Evolutionary conservation across 495 filamentous ascomycete genomes (phyloP).

Genomic region (Hyaloscypha hepaticicola): DNA sequence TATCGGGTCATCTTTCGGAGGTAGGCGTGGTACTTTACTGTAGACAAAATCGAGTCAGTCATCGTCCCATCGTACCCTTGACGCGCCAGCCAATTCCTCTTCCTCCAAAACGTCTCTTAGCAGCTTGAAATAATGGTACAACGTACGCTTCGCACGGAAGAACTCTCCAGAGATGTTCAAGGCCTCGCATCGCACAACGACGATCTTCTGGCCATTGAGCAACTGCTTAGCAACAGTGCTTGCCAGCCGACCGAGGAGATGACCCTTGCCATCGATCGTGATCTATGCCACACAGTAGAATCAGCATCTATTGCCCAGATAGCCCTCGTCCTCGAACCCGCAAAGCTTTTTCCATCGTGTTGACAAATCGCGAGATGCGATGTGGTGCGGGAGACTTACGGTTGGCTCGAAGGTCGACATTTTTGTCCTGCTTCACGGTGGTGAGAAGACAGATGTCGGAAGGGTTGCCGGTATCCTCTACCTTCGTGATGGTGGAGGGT

Average conservation of each 20-base stretch:
- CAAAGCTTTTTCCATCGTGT: slow-evolving; percentile 9
- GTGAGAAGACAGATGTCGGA: slow-evolving; percentile 39
- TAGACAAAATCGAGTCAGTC: slow-evolving; percentile 40
- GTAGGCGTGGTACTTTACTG: slow-evolving; percentile 99
- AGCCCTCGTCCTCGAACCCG: neutral
- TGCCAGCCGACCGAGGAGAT: slow-evolving; percentile 98
- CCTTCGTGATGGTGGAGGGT: slow-evolving; percentile 32
- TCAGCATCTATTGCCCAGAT: slow-evolving; percentile 21
- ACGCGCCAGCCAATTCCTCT: slow-evolving; percentile 19
- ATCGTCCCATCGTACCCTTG: neutral
- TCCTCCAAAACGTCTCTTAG: slow-evolving; percentile 13
- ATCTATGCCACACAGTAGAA: slow-evolving; percentile 53
- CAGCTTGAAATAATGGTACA: slow-evolving; percentile 19
- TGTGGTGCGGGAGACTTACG: slow-evolving; percentile 61
- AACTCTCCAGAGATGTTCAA: slow-evolving; percentile 99
- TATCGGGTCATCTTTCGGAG: slow-evolving; percentile 99
- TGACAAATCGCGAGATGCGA: neutral
- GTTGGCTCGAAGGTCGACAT: slow-evolving; percentile 98
- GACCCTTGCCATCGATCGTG: slow-evolving; percentile 99
- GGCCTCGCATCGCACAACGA: slow-evolving; percentile 96
- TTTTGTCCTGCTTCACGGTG: slow-evolving; percentile 62
- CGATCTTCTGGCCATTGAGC: slow-evolving; percentile 98
- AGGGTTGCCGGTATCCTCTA: slow-evolving; percentile 36
- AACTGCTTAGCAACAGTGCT: slow-evolving; percentile 99
- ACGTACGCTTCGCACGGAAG: slow-evolving; percentile 99